A percentile compares a stretch with the other conserved stretches of the same genome.
phyloP scores from a whole-genome alignment of 129 eudicot genomes.

The Helianthus tuberosus region DNA sequence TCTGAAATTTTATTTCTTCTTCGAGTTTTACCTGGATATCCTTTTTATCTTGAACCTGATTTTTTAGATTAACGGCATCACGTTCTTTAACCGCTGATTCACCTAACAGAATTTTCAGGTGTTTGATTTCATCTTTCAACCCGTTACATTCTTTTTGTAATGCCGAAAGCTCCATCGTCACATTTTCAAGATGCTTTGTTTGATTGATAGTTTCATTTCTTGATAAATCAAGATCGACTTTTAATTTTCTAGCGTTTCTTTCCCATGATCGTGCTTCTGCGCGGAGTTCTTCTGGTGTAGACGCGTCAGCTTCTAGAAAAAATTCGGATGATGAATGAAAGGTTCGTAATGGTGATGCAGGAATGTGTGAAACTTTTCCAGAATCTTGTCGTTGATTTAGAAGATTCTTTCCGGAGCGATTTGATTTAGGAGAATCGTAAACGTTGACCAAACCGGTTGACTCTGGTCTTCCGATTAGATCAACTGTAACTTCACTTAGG shows the following conservation, averaged over 20 bases:
- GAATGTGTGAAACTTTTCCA: constrained; percentile 37
- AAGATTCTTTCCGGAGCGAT: constrained; percentile 45
- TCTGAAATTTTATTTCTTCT: constrained; percentile 52
- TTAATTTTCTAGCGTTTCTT: constrained; percentile 64
- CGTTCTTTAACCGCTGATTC: constrained; percentile 43
- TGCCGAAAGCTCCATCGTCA: constrained; percentile 63
- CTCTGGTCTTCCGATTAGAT: constrained; percentile 50
- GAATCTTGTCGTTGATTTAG: constrained; percentile 42
- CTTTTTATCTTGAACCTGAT: constrained; percentile 42
- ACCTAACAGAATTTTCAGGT: constrained; percentile 48
- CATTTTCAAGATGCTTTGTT: constrained; percentile 38
- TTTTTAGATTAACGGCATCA: constrained; percentile 35
- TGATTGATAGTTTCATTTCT: constrained; percentile 63
- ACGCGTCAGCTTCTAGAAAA: constrained; percentile 41
- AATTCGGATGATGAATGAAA: constrained; percentile 44
- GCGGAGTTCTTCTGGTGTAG: constrained; percentile 54
- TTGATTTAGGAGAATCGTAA: constrained; percentile 42
- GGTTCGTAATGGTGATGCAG: constrained; percentile 47
- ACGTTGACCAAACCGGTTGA: constrained; percentile 41
- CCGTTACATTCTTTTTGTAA: constrained; percentile 53
- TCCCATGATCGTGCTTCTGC: constrained; percentile 86
- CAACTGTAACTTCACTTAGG: constrained; percentile 33
- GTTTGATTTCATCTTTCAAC: constrained; percentile 54
- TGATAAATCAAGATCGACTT: constrained; percentile 53
- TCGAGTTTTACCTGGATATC: constrained; percentile 53